phyloP scores from a whole-genome alignment of 306 rosid species.

The Crotalaria pallida region DNA sequence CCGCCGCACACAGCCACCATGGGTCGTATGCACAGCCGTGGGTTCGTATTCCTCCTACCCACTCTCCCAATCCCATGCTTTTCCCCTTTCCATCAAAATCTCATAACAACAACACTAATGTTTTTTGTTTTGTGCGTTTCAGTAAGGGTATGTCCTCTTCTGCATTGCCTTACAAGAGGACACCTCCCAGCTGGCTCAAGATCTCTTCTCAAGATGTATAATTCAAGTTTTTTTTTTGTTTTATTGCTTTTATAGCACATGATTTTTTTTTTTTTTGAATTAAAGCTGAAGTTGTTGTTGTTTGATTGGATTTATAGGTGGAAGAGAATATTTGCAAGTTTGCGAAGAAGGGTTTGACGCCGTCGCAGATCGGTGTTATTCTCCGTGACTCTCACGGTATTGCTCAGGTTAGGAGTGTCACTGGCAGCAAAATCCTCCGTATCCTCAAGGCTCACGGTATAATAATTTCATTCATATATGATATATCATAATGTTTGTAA shows the following conservation, averaged over 20 bases:
- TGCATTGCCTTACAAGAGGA: conserved; percentile 86
- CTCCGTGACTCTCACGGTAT: conserved; percentile 93
- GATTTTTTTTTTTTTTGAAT: not conserved
- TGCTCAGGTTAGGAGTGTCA: conserved; percentile 75
- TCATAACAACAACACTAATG: too few species aligned
- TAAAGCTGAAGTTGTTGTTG: not conserved
- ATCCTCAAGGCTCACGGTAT: conserved; percentile 68
- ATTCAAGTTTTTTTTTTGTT: not conserved
- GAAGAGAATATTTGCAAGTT: conserved; percentile 82
- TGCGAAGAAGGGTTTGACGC: conserved; percentile 87
- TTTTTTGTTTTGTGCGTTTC: not conserved
- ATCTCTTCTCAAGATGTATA: conserved; percentile 69
- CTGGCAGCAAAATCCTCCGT: conserved; percentile 83
- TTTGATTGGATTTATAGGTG: conserved; percentile 35
- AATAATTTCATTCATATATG: too few species aligned
- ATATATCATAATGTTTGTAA: too few species aligned
- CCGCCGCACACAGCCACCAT: conserved; percentile 19
- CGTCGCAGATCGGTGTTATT: conserved; percentile 94
- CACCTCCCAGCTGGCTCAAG: conserved; percentile 86
- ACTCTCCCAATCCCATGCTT: not conserved
- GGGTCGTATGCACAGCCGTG: conserved; percentile 93
- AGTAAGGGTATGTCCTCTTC: conserved; percentile 98
- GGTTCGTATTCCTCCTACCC: conserved; percentile 58
- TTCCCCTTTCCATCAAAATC: not conserved
- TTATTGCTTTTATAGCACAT: too few species aligned